These are phyloP conservation scores for Climacium dendroides DNA, from an alignment of 225 moss, liverwort and hornwort species.

Conservation along the genomic window DNA sequence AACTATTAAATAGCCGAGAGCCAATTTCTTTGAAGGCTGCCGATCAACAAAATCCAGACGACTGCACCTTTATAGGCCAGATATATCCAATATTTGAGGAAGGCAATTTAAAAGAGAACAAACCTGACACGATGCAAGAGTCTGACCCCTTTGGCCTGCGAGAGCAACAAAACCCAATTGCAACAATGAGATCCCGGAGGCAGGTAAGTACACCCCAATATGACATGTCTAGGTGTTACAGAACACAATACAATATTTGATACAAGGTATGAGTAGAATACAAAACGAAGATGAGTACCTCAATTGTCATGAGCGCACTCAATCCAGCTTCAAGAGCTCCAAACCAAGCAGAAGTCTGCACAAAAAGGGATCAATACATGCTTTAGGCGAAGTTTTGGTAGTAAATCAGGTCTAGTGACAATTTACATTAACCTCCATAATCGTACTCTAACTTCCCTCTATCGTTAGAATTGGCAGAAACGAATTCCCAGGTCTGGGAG, in stretches of 20 bases:
- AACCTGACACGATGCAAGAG: conserved; percentile 95
- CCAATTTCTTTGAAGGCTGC: neutral
- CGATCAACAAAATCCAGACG: neutral
- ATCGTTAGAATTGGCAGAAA: neutral
- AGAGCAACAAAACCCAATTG: neutral
- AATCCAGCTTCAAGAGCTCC: conserved; percentile 86
- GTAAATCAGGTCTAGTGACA: neutral
- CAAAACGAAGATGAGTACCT: conserved; percentile 25
- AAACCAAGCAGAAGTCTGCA: conserved; percentile 80
- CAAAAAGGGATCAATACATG: neutral
- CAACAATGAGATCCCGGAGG: neutral
- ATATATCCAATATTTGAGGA: neutral
- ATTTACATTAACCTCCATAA: neutral
- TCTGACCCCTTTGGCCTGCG: conserved; percentile 75
- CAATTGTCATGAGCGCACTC: conserved; percentile 77
- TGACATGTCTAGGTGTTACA: neutral
- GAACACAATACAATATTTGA: neutral
- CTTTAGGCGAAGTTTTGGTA: neutral
- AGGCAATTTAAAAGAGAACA: neutral
- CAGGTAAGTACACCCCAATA: neutral
- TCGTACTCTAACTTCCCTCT: neutral
- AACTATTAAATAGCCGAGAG: neutral
- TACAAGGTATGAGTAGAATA: neutral
- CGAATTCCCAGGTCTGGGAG: neutral
- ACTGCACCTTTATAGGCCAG: neutral